A percentile compares a stretch with the other conserved stretches of the same genome.
These are phyloP conservation scores for Cyclanthera cordifolia DNA, from an alignment of 306 rosid species.

Conservation along the genomic window DNA sequence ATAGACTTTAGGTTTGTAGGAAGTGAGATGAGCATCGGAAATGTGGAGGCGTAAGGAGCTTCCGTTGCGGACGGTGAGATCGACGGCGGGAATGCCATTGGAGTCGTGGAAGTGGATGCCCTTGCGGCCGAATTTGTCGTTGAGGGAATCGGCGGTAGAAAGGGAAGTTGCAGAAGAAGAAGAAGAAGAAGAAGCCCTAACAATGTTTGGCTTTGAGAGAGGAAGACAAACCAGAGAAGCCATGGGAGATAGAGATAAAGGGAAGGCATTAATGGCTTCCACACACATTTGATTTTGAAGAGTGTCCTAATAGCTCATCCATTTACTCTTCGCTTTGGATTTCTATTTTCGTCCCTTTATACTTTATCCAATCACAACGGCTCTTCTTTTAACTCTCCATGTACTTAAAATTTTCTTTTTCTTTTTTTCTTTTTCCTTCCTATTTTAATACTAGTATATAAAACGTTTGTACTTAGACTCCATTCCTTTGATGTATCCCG, in stretches of 20 bases:
- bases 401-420: too few species aligned
- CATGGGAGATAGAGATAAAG: conserved; percentile 24
- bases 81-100: conserved; percentile 43
- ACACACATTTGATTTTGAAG: background rate
- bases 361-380: background rate
- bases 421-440: too few species aligned
- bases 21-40: conserved; percentile 78
- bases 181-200: conserved; percentile 34
- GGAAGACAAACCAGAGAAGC: conserved; percentile 72
- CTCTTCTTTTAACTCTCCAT: background rate
- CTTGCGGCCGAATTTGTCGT: conserved; percentile 54
- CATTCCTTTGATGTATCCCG: too few species aligned
- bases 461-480: too few species aligned
- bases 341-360: background rate
- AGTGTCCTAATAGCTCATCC: background rate
- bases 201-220: conserved; percentile 46
- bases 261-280: background rate
- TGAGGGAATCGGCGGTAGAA: conserved; percentile 44
- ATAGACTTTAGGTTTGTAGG: conserved; percentile 74
- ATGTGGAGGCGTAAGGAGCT: conserved; percentile 76
- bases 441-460: too few species aligned
- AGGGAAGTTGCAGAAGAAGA: conserved; percentile 22
- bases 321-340: background rate
- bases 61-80: conserved; percentile 70
- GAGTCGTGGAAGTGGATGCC: conserved; percentile 67